Percentiles rank a stretch among this genome's conserved stretches.
phyloP scores from a whole-genome alignment of 257 asterid genomes.

The Verbascum thapsus region DNA sequence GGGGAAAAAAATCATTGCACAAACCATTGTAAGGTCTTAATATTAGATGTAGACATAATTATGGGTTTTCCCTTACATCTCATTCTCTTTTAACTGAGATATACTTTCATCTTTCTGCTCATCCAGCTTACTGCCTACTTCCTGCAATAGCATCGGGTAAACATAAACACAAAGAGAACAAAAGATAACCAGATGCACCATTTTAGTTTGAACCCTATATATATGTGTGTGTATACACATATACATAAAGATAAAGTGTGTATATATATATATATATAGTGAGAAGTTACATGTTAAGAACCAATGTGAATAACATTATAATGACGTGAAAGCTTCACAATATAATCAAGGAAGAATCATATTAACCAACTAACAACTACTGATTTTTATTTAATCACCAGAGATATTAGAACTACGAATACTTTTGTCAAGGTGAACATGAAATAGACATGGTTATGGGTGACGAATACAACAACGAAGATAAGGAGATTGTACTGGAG shows the following conservation, averaged over 20 bases:
- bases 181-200: slow-evolving; percentile 15
- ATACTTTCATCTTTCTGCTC: slow-evolving; percentile 94
- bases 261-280: too few relatives aligned
- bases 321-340: too few relatives aligned
- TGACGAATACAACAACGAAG: slow-evolving; percentile 21
- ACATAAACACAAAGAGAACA: slow-evolving; percentile 21
- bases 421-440: background rate
- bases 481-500: slow-evolving; percentile 11
- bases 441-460: slow-evolving; percentile 3
- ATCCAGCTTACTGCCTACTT: slow-evolving; percentile 89
- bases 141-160: slow-evolving; percentile 52
- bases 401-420: background rate
- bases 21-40: slow-evolving; percentile 9
- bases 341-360: too few relatives aligned
- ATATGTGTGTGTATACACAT: too few relatives aligned
- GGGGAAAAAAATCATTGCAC: slow-evolving; percentile 11
- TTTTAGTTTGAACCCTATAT: slow-evolving; percentile 19
- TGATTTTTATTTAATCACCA: too few relatives aligned
- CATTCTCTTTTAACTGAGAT: slow-evolving; percentile 94
- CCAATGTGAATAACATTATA: too few relatives aligned
- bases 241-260: too few relatives aligned
- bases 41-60: slow-evolving; percentile 18
- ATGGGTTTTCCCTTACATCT: slow-evolving; percentile 65
- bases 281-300: too few relatives aligned
- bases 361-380: too few relatives aligned